These are phyloP conservation scores for Scytalidium sp. DNA, from an alignment of 2,329 filamentous ascomycete genomes.

Conservation along the genomic window DNA sequence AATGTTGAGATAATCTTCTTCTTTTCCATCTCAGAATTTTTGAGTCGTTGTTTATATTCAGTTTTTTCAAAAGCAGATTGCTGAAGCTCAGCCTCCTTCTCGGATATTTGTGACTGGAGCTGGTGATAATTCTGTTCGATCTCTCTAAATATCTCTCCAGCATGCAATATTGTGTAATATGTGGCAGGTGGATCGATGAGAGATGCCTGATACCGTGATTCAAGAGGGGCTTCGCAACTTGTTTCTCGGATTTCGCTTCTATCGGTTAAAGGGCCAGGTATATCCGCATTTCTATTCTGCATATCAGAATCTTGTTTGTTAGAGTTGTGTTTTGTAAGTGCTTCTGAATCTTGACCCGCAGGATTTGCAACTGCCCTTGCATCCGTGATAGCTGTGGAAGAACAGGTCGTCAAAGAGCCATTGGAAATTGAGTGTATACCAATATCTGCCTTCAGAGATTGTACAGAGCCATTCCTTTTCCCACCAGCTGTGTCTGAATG, in stretches of 20 bases:
- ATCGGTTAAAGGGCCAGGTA: neutral
- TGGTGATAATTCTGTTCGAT: neutral
- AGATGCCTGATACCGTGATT: neutral
- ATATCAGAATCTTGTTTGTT: neutral
- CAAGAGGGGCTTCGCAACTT: neutral
- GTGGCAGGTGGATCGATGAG: neutral
- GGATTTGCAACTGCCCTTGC: neutral
- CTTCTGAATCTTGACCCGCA: neutral
- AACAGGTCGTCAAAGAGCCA: too few species aligned
- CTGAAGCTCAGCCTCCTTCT: neutral
- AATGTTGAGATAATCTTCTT: conserved; percentile 8
- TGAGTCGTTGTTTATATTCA: neutral
- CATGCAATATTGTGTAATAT: neutral
- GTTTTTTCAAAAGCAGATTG: neutral
- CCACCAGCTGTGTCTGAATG: too few species aligned
- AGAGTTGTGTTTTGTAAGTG: neutral
- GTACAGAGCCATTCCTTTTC: too few species aligned
- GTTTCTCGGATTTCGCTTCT: neutral
- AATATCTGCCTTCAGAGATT: too few species aligned
- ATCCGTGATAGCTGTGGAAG: too few species aligned
- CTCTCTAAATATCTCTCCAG: neutral
- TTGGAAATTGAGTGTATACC: too few species aligned
- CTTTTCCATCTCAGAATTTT: conserved; percentile 8
- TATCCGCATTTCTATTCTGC: neutral
- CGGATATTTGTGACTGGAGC: neutral